phyloP scores from a whole-genome alignment of 768 basidiomycete species.

The Mycena alexandri region DNA sequence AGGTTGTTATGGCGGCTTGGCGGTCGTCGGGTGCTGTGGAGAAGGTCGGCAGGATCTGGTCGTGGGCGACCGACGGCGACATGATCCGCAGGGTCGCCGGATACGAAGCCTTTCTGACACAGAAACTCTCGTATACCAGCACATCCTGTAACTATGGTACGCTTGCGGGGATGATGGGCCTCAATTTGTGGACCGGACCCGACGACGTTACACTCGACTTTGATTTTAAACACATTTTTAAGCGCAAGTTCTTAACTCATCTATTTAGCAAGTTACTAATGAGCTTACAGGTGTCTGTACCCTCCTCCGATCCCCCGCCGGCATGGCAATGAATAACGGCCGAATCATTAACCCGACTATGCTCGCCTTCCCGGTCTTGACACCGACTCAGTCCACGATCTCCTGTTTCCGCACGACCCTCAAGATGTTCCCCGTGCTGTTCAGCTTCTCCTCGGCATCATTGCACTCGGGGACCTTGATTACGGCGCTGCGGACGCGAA shows the following conservation, averaged over 20 bases:
- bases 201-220: constrained; percentile 36
- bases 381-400: constrained; percentile 29
- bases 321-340: constrained; percentile 19
- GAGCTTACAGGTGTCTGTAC: constrained; percentile 34
- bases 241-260: constrained; percentile 28
- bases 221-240: constrained; percentile 38
- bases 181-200: constrained; percentile 33
- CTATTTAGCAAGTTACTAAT: no score
- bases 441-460: constrained; percentile 40
- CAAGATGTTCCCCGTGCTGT: constrained; percentile 51
- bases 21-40: not conserved
- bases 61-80: constrained; percentile 38
- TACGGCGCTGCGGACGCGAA: no score
- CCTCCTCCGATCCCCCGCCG: constrained; percentile 16
- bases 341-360: constrained; percentile 39
- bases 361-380: constrained; percentile 35
- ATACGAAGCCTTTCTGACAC: constrained; percentile 19
- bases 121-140: not conserved
- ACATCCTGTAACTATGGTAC: constrained; percentile 20
- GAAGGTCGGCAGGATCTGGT: constrained; percentile 33
- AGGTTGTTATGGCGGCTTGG: constrained; percentile 17
- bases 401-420: constrained; percentile 46
- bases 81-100: constrained; percentile 19
- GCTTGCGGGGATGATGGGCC: constrained; percentile 25
- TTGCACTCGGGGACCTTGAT: not conserved